These are phyloP conservation scores for Termitomyces sp. DNA, from an alignment of 768 basidiomycete genomes.

Conservation along the genomic window DNA sequence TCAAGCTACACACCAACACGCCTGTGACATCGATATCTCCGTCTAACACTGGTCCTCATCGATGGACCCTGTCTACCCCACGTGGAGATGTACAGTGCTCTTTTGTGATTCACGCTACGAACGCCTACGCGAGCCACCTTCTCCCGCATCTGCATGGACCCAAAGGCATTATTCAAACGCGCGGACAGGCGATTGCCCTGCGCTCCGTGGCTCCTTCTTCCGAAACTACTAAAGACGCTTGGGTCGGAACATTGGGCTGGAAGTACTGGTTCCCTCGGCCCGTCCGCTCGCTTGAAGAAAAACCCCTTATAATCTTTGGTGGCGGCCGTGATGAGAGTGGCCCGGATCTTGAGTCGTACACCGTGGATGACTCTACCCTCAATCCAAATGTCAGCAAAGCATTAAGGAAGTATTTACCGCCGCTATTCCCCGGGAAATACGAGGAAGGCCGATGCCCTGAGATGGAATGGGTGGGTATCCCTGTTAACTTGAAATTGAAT, in stretches of 20 bases:
- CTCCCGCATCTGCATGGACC: constrained; percentile 61
- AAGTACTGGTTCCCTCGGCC: constrained; percentile 87
- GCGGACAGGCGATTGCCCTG: constrained; percentile 58
- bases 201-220: constrained; percentile 30
- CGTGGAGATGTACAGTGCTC: constrained; percentile 57
- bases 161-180: constrained; percentile 57
- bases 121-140: constrained; percentile 74
- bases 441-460: constrained; percentile 47
- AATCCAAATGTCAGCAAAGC: constrained; percentile 39
- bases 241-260: constrained; percentile 45
- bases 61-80: constrained; percentile 56
- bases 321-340: constrained; percentile 49
- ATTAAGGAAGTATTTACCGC: constrained; percentile 56
- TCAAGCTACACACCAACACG: constrained; percentile 68
- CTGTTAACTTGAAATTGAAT: background rate
- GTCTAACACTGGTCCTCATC: constrained; percentile 15
- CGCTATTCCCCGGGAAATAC: constrained; percentile 49
- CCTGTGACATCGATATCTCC: constrained; percentile 48
- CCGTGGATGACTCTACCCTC: constrained; percentile 51
- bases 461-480: constrained; percentile 70
- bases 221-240: constrained; percentile 37
- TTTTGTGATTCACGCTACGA: constrained; percentile 81
- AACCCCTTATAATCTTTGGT: constrained; percentile 67
- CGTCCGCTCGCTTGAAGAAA: constrained; percentile 21
- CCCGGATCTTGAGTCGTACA: constrained; percentile 42